These are phyloP conservation scores for Nakazawaea ernobii DNA, from an alignment of 805 yeast genomes.

Conservation along the genomic window DNA sequence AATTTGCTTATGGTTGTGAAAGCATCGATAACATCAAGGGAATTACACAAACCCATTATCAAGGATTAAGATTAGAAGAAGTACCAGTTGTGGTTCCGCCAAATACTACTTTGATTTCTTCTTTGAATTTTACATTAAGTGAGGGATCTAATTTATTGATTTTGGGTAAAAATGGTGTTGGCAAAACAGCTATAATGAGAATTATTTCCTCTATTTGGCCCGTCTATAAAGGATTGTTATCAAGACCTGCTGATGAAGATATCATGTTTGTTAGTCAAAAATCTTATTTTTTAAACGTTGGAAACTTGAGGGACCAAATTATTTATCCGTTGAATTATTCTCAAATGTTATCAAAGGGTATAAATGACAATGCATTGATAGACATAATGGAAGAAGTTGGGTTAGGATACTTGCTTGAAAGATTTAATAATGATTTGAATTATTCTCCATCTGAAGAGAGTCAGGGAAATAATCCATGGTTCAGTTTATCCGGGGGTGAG, in stretches of 20 bases:
- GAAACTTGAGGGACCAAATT: slow-evolving; percentile 85
- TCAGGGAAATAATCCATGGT: slow-evolving; percentile 47
- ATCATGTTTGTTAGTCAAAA: slow-evolving; percentile 80
- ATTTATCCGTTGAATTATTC: slow-evolving; percentile 78
- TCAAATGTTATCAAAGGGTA: slow-evolving; percentile 70
- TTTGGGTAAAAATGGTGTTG: slow-evolving; percentile 84
- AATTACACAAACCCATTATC: slow-evolving; percentile 69
- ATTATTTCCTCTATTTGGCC: slow-evolving; percentile 92
- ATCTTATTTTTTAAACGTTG: slow-evolving; percentile 70
- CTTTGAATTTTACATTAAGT: slow-evolving; percentile 55
- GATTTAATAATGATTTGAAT: slow-evolving; percentile 50
- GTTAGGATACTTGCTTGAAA: slow-evolving; percentile 68
- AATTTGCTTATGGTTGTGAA: slow-evolving; percentile 40
- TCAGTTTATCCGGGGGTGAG: slow-evolving; percentile 93
- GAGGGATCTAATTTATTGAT: slow-evolving; percentile 69
- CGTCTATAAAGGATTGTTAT: slow-evolving; percentile 71
- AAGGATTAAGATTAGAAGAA: slow-evolving; percentile 78
- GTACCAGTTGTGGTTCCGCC: slow-evolving; percentile 81
- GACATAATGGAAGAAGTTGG: slow-evolving; percentile 70
- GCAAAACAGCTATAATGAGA: slow-evolving; percentile 82
- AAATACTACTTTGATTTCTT: slow-evolving; percentile 56
- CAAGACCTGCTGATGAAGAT: slow-evolving; percentile 67
- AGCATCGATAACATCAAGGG: slow-evolving; percentile 56
- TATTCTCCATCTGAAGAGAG: slow-evolving; percentile 29
- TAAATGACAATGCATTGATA: slow-evolving; percentile 62